A percentile compares a stretch with the other conserved stretches of the same genome.
These are phyloP conservation scores for Forsythia viridissima DNA, from an alignment of 257 asterid genomes.

Conservation along the genomic window DNA sequence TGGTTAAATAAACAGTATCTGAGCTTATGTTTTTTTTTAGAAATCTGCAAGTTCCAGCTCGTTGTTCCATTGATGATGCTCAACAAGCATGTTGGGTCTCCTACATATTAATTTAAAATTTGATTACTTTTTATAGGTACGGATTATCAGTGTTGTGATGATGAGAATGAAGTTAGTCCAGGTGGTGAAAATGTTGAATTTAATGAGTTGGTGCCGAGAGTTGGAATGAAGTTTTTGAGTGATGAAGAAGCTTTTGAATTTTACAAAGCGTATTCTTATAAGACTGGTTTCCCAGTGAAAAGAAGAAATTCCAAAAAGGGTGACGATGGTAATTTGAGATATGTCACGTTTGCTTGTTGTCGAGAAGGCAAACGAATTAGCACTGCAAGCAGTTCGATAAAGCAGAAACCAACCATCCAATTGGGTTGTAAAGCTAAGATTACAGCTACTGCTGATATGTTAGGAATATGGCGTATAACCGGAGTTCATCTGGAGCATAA, in stretches of 20 bases:
- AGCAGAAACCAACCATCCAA: background rate
- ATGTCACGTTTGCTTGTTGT: background rate
- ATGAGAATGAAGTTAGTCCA: no score
- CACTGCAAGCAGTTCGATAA: background rate
- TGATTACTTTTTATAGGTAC: no score
- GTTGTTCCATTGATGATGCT: no score
- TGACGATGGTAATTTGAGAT: background rate
- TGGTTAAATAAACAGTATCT: no score
- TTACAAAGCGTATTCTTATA: background rate
- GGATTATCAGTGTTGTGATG: no score
- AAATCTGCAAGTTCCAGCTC: no score
- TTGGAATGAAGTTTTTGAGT: background rate
- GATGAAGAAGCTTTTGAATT: background rate
- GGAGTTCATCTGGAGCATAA: background rate
- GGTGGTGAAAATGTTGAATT: no score
- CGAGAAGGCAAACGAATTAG: background rate
- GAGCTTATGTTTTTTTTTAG: no score
- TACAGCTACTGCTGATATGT: background rate
- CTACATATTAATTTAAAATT: no score
- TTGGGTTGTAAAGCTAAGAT: background rate
- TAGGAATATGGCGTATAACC: background rate
- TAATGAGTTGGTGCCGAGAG: background rate
- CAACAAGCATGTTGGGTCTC: no score
- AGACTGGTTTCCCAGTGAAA: background rate
- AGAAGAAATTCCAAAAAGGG: background rate